Base-by-base conservation (phyloP, 805 yeast genomes). In the Zygosaccharomyces pseudorouxii region DNA sequence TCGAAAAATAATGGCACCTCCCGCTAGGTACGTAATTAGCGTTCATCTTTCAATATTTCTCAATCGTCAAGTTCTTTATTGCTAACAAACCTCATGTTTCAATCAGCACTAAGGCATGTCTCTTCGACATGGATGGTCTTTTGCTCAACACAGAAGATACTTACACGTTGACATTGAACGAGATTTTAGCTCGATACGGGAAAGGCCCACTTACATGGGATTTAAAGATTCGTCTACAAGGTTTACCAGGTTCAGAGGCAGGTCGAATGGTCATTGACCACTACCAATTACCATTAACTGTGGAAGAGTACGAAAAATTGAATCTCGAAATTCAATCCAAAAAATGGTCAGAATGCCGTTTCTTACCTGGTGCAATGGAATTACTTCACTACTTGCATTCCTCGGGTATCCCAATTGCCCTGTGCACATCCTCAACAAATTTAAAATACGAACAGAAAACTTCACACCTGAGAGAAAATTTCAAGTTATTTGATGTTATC, bases 141-240 rank as follows among this genome's bases (percentile, higher is more conserved):
- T 73, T 93, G 53, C 78, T 93, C 62, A 88, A 90, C 70, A 86
- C 97, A 3, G 99, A 93, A 68, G 95, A 87, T 55, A 74, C 90
- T 47, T 93, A 93, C 67, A 92, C 99, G 1, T 80, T 80, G 48
- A 86, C 87, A 2, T 72, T 87, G 28, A 78, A 85, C 43, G 83
- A 80, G 46, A 67, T 87, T 2, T 73, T 93, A 22, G 78, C 80
- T 11, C 71, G 74, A 47, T 84, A 79, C 60, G 87, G 85, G 8
- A 86, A 83, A 60, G 95, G 95, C 0, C 84, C 86, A 2, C 75
- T 86, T 54, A 84, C 93, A 0, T 92, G 98, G 97, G 95, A 87
- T 54, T 78, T 90, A 43, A 93, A 93, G 68, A 74, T 89, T 52
- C 76, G 84, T 54, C 70, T 93, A 23, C 98, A 93, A 71, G 99